Base-by-base conservation (phyloP, 23 red algal species). In the Gracilariopsis chorda region DNA sequence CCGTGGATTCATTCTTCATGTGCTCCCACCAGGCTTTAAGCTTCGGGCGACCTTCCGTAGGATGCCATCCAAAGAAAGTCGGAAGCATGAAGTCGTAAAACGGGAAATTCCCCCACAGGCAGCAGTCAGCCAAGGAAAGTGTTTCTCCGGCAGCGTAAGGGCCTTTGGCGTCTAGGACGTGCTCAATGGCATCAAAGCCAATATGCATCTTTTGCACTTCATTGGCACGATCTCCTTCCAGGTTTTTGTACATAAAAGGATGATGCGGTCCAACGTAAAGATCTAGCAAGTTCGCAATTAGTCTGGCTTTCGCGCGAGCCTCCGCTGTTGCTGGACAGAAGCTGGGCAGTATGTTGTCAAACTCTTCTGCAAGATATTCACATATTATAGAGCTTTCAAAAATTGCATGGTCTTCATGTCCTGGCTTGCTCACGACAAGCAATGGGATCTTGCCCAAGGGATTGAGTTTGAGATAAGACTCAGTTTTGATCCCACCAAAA, bases 31-130 rank as follows among this genome's bases (percentile, higher is more conserved):
- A 95, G 35, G 86, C 93, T 40, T 62, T 68, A 17, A 95, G 77
- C 75, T 69, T 80, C 30, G 93, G 93, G 34, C 80, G 67, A 8
- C 88, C 80, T 25, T 90, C 93, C 32, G 88, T 91, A 42, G 84
- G 76, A 72, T 67, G 35, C 69, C 72, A 72, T 24, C 69, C 84
- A 63, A 91, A 95, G 46, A 91, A 95, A 35, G 86, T 90, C 1
- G 93, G 93, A 24, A 91, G 79, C 93, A 95, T 91, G 45, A 77
- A 95, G 14, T 79, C 75, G 49, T 91, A 95, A 48, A 95, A 95
- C n/a, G 88, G 74, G 25, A 78, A 91, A 72, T 91, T 95, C 0
- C 86, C 86, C 69, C 77, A 71, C 43, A 95, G 78, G 44, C 84
- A 88, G 42, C 82, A 88, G 47, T 95, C 93, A 55, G 83, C 93